Base-by-base conservation (phyloP, 495 filamentous ascomycete species). In the Hypoxylon subgilvum region DNA sequence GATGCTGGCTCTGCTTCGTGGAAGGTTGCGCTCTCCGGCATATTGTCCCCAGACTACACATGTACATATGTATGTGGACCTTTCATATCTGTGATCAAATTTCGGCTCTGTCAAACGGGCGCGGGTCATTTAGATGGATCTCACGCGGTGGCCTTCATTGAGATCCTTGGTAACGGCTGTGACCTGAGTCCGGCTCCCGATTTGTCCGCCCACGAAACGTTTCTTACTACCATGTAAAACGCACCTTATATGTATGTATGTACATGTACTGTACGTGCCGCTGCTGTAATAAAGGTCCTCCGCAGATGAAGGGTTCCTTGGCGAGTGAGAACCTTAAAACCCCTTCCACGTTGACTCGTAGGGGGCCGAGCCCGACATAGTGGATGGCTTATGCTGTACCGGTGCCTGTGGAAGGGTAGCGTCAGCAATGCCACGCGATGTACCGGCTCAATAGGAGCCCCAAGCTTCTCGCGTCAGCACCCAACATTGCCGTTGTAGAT, bases 391-490 rank as follows among this genome's bases (percentile, higher is more conserved):
- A 64, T 58, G 54, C 38, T 64, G 55, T 58, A 40, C 48, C 54
- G 61, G 39, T 55, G 45, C 50, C 44, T 54, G 44, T 57, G 43
- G 43, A 53, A 63, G 44, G 54, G 48, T 49, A 63, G 47, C 28
- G 47, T 63, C 48, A 63, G 60, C 53, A 63, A 53, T 52, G 57
- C 47, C 60, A 63, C 53, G 54, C 50, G 53, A 64, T 49, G 50
- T 46, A 44, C 54, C 43, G 59, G 28, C 36, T 50, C 53, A 13
- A 25, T 28, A 52, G 28, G 45, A 39, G 48, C 43, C 43, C 50
- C 61, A 65, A 61, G 57, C 43, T 65, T 65, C 62, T 65, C 57
- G 56, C 62, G 62, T 65, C 62, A 65, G 62, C 62, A 65, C 61
- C 51, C 54, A 64, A 54, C 61, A 53, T 50, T 21, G 18, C 32